Conservation (phyloP, 495 filamentous ascomycete genomes). For the Cetradonia linearis region DNA sequence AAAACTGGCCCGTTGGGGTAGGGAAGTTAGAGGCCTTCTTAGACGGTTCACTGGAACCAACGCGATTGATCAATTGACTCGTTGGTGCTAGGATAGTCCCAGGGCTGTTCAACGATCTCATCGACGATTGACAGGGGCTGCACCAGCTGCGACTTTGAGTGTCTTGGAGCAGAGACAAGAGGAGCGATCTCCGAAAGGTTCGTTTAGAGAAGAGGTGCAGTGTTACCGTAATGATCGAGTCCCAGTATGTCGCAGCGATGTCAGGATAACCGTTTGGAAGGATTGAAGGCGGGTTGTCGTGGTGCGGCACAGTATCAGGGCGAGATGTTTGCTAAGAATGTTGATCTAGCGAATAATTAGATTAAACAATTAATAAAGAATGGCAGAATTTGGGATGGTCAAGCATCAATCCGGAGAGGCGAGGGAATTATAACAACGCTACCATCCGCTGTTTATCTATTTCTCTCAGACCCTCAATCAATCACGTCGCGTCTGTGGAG, state of each 20-base stretch:
- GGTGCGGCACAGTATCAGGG: constrained; percentile 3
- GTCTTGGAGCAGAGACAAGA: neutral
- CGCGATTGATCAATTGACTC: constrained; percentile 20
- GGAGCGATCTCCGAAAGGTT: neutral
- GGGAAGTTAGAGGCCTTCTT: neutral
- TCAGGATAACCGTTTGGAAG: neutral
- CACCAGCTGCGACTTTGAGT: neutral
- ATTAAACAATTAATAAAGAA: no score
- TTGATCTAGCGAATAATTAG: neutral
- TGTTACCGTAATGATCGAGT: neutral
- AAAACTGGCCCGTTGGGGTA: constrained; percentile 3
- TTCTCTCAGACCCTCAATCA: constrained; percentile 2
- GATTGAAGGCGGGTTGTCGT: no score
- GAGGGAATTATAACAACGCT: constrained; percentile 9
- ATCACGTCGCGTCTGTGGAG: neutral
- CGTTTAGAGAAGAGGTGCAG: neutral
- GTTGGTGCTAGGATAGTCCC: neutral
- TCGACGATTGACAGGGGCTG: neutral
- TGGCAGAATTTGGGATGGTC: no score
- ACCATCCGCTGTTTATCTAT: constrained; percentile 16
- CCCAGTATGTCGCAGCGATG: neutral
- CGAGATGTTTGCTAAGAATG: neutral
- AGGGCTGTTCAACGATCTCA: neutral
- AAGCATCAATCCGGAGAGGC: neutral
- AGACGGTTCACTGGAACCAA: constrained; percentile 20